These are phyloP conservation scores for Rhazya stricta DNA, from an alignment of 257 asterid species.

Conservation along the genomic window DNA sequence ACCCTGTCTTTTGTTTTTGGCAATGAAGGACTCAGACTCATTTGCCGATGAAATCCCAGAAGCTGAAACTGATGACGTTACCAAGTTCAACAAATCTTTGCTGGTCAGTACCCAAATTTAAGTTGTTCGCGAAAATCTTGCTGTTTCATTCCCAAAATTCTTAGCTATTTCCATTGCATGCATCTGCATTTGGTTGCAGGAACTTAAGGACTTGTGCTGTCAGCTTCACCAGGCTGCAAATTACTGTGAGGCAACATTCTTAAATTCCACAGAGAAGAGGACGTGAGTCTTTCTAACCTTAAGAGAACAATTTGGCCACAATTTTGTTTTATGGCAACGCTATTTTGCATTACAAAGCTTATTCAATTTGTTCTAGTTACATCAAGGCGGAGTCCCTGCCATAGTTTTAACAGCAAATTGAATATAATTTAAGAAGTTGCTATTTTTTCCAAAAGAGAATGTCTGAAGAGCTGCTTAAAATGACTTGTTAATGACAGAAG, in stretches of 20 bases:
- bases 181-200: constrained; percentile 32
- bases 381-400: neutral
- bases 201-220: constrained; percentile 53
- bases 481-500: constrained; percentile 28
- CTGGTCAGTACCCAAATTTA: constrained; percentile 25
- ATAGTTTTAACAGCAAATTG: neutral
- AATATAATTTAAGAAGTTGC: no score
- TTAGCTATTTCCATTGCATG: neutral
- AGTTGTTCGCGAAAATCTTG: neutral
- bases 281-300: constrained; percentile 21
- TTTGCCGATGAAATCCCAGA: constrained; percentile 12
- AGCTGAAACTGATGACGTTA: constrained; percentile 25
- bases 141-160: neutral
- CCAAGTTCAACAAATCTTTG: constrained; percentile 41
- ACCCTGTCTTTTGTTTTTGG: neutral
- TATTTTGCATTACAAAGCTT: neutral
- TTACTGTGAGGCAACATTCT: constrained; percentile 48
- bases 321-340: neutral
- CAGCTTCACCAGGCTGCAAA: constrained; percentile 67
- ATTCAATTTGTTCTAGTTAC: neutral
- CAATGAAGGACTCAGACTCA: constrained; percentile 21
- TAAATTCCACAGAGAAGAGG: constrained; percentile 39
- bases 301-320: neutral
- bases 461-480: neutral
- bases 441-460: no score